Evolutionary conservation across 768 basidiomycete genomes (phyloP).

Genomic region (Lactifluus subvellereus): DNA sequence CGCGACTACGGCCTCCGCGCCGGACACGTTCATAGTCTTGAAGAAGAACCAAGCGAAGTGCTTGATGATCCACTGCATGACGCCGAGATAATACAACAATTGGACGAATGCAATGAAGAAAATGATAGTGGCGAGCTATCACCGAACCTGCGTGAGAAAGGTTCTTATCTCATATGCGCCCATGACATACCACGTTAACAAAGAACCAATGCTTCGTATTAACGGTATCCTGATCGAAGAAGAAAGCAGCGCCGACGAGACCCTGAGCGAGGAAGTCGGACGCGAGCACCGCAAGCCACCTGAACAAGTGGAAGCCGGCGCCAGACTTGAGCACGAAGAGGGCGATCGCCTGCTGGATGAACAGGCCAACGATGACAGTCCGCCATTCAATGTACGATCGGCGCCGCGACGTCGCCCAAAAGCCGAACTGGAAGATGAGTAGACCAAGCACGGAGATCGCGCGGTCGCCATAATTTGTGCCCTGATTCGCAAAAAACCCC

Average conservation of each 20-base stretch:
- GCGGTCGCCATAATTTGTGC: constrained; percentile 68
- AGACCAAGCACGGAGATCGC: constrained; percentile 79
- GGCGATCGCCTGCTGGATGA: constrained; percentile 80
- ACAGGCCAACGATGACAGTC: constrained; percentile 82
- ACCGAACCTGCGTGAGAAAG: not conserved
- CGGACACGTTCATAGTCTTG: constrained; percentile 87
- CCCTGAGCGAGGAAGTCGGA: constrained; percentile 72
- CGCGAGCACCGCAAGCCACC: constrained; percentile 74
- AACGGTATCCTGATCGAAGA: constrained; percentile 66
- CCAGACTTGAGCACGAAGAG: constrained; percentile 82
- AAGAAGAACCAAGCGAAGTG: constrained; percentile 94
- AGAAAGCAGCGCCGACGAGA: constrained; percentile 68
- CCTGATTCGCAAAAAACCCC: constrained; percentile 30
- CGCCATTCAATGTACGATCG: constrained; percentile 70
- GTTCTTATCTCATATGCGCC: not conserved
- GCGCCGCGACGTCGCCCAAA: constrained; percentile 62
- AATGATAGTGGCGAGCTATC: constrained; percentile 69
- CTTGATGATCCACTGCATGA: constrained; percentile 91
- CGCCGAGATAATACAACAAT: constrained; percentile 86
- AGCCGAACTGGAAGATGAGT: constrained; percentile 69
- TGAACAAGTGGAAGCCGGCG: constrained; percentile 81
- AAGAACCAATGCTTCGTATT: constrained; percentile 72
- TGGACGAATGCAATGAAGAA: constrained; percentile 94
- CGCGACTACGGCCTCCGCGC: constrained; percentile 90
- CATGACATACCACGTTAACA: constrained; percentile 57